Conservation (phyloP, 352 stramenopile genomes). For the Globisporangium megalacanthum region DNA sequence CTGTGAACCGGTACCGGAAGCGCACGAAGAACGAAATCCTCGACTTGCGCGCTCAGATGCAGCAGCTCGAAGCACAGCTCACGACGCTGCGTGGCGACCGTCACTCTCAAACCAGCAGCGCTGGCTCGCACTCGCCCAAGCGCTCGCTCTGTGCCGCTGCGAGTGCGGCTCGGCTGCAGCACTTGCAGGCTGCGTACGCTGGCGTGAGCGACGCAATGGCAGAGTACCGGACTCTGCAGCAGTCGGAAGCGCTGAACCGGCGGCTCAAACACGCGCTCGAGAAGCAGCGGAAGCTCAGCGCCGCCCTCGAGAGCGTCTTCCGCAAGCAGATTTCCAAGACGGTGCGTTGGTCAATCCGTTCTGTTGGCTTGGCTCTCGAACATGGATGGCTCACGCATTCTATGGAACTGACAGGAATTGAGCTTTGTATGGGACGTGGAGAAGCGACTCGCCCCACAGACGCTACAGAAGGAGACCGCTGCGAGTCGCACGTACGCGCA, state of each 20-base stretch:
- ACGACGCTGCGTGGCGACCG: background rate
- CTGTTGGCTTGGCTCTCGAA: too few species aligned
- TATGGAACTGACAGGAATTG: background rate
- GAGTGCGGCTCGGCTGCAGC: background rate
- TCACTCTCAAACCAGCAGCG: background rate
- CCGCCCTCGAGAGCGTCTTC: slow-evolving; percentile 32
- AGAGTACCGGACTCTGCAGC: slow-evolving; percentile 32
- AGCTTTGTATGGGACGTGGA: background rate
- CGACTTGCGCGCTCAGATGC: slow-evolving; percentile 1
- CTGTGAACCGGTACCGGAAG: background rate
- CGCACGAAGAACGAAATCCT: slow-evolving; percentile 1
- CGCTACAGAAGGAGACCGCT: background rate
- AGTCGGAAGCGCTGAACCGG: slow-evolving; percentile 29
- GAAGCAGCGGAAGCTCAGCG: slow-evolving; percentile 36
- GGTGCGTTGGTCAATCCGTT: too few species aligned
- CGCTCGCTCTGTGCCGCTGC: too few species aligned
- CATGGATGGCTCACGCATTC: too few species aligned
- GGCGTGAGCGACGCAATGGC: slow-evolving; percentile 27
- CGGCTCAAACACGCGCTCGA: slow-evolving; percentile 29
- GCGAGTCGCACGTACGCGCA: too few species aligned
- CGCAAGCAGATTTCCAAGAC: slow-evolving; percentile 10
- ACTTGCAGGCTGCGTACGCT: slow-evolving; percentile 5
- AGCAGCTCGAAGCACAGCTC: background rate
- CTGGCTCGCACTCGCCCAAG: too few species aligned
- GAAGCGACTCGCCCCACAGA: too few species aligned